Conservation (phyloP, 352 stramenopile genomes). For the Phytophthora meadii region DNA sequence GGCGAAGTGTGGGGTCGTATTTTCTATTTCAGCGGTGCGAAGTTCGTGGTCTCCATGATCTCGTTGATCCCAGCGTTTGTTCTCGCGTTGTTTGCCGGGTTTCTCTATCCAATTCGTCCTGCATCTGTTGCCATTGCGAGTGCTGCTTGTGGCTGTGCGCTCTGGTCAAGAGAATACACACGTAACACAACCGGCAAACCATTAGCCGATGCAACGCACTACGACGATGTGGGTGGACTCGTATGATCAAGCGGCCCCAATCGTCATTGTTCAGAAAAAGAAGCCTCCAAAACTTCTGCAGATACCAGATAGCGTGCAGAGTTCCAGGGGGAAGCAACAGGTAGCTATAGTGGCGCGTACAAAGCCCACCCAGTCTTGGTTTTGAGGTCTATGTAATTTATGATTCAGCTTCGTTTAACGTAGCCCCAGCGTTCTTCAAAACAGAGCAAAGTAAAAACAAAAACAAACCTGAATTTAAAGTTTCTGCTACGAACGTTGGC, state of each 20-base stretch:
- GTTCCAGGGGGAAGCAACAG: conserved; percentile 3
- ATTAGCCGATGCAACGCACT: conserved; percentile 30
- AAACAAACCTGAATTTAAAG: conserved; percentile 46
- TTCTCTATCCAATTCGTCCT: conserved; percentile 67
- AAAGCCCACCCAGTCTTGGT: conserved; percentile 18
- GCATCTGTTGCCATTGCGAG: conserved; percentile 47
- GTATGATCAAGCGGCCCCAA: conserved; percentile 39
- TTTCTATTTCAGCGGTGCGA: conserved; percentile 70
- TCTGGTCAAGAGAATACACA: conserved; percentile 79
- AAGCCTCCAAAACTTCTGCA: conserved; percentile 8
- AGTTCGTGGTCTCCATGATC: conserved; percentile 69
- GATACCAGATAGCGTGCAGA: conserved; percentile 12
- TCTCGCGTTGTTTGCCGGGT: conserved; percentile 52
- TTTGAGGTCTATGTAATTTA: conserved; percentile 48
- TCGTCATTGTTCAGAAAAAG: conserved; percentile 24
- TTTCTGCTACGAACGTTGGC: conserved; percentile 33
- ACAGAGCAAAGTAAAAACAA: conserved; percentile 18
- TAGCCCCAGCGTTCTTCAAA: neutral
- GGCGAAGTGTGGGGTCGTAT: conserved; percentile 71
- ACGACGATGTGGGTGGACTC: conserved; percentile 42
- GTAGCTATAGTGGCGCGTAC: conserved; percentile 13
- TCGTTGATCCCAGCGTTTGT: conserved; percentile 64
- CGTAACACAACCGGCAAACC: conserved; percentile 65
- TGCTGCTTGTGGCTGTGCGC: conserved; percentile 52
- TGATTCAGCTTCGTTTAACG: conserved; percentile 14